Evolutionary conservation across 306 rosid species (phyloP).

Genomic region (Quercus glauca): DNA sequence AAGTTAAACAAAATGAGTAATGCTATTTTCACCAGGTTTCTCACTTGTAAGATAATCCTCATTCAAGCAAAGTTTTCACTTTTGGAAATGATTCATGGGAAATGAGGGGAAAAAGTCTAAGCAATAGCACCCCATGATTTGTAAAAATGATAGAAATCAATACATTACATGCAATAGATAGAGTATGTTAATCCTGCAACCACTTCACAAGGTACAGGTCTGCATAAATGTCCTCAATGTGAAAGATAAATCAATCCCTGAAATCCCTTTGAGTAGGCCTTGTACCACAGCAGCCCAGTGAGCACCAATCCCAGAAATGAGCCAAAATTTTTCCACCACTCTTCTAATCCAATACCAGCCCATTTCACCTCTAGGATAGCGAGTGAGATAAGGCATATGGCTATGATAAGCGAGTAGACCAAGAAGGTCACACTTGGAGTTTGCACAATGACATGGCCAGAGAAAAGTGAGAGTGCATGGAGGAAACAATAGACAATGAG

Average conservation of each 20-base stretch:
- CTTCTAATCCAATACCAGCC: conserved; percentile 48
- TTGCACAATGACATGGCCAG: conserved; percentile 43
- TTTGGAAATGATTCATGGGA: too few relatives aligned
- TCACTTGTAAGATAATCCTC: too few relatives aligned
- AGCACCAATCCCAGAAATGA: conserved; percentile 50
- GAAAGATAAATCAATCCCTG: conserved; percentile 57
- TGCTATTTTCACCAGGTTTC: too few relatives aligned
- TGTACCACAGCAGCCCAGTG: conserved; percentile 50
- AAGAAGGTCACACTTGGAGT: conserved; percentile 32
- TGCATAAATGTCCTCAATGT: conserved; percentile 32
- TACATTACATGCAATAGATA: too few relatives aligned
- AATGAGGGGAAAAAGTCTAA: too few relatives aligned
- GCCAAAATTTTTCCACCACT: conserved; percentile 58
- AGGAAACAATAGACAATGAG: conserved; percentile 59
- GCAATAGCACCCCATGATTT: too few relatives aligned
- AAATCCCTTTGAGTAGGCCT: conserved; percentile 44
- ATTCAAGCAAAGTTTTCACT: too few relatives aligned
- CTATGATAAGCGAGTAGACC: conserved; percentile 34
- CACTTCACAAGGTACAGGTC: conserved; percentile 51
- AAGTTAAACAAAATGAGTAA: too few relatives aligned
- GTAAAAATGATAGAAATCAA: too few relatives aligned
- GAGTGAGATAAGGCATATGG: conserved; percentile 34
- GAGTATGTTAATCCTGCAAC: neutral
- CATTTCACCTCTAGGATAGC: conserved; percentile 52
- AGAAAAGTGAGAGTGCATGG: conserved; percentile 51